phyloP scores from a whole-genome alignment of 2,329 filamentous ascomycete genomes.

The Hymenoscyphus fructigenus region DNA sequence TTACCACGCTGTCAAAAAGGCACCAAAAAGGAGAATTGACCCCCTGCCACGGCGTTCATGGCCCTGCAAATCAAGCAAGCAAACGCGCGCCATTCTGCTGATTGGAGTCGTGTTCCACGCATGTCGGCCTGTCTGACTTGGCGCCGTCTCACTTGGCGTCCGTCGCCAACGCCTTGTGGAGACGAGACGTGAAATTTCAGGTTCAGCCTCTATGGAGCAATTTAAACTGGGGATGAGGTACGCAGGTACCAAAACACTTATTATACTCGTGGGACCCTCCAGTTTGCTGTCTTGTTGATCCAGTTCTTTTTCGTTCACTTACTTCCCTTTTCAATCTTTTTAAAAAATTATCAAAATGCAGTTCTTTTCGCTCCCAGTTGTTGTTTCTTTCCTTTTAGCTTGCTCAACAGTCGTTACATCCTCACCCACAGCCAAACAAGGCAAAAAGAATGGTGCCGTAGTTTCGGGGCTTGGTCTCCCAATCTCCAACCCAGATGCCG shows the following conservation, averaged over 20 bases:
- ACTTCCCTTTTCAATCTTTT: conserved; percentile 14
- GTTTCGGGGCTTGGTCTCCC: conserved; percentile 42
- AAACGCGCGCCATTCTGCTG: conserved; percentile 8
- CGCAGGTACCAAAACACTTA: background rate
- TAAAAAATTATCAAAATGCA: conserved; percentile 2
- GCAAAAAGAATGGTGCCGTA: conserved; percentile 8
- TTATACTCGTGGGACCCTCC: background rate
- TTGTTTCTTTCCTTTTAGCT: conserved; percentile 15
- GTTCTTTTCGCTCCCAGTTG: conserved; percentile 15
- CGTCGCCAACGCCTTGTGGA: background rate
- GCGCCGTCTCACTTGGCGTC: conserved; percentile 20
- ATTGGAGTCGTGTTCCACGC: conserved; percentile 14
- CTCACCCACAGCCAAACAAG: background rate
- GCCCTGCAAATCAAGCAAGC: conserved; percentile 2
- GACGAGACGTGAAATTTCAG: background rate
- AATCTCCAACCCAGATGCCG: conserved; percentile 49
- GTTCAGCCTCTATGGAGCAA: background rate
- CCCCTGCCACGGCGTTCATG: background rate
- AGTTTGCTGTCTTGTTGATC: background rate
- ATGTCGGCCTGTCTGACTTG: conserved; percentile 20
- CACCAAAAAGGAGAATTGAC: background rate
- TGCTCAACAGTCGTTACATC: conserved; percentile 11
- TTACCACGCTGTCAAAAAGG: background rate
- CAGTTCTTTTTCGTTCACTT: conserved; percentile 7
- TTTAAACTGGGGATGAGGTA: background rate